These are phyloP conservation scores for Vitis cinerea DNA, from an alignment of 164 flowering plant genomes.

Conservation along the genomic window DNA sequence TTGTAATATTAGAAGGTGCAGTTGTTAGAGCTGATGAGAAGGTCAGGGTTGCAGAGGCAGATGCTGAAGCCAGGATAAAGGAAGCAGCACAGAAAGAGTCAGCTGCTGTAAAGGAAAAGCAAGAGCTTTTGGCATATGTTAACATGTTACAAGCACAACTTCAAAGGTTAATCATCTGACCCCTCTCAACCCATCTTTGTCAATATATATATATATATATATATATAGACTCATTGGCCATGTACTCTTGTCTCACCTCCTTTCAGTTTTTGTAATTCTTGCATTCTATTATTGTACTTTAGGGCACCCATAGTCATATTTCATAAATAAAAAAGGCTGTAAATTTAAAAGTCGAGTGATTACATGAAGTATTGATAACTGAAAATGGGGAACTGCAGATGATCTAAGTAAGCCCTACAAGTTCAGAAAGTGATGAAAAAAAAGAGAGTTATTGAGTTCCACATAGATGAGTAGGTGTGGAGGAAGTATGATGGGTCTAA, in stretches of 20 bases:
- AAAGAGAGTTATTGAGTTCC: no score
- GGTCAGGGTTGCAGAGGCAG: constrained; percentile 72
- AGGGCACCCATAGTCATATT: neutral
- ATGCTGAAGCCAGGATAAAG: constrained; percentile 70
- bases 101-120: constrained; percentile 65
- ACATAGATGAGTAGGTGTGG: no score
- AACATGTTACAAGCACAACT: constrained; percentile 67
- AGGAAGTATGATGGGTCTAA: no score
- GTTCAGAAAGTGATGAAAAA: no score
- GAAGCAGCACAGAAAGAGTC: constrained; percentile 69
- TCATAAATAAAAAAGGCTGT: no score
- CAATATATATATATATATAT: neutral
- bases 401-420: no score
- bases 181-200: neutral
- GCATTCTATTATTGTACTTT: neutral
- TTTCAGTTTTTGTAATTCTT: neutral
- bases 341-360: no score
- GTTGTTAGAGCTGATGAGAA: constrained; percentile 93
- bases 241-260: neutral
- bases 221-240: neutral
- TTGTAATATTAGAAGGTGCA: constrained; percentile 83
- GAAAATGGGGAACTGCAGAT: no score
- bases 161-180: constrained; percentile 56
- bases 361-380: no score
- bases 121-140: constrained; percentile 72